Evolutionary conservation across 805 yeast genomes (phyloP), one percentile per base, ranked within the genome.

Genomic region (Blastobotrys parvus): DNA sequence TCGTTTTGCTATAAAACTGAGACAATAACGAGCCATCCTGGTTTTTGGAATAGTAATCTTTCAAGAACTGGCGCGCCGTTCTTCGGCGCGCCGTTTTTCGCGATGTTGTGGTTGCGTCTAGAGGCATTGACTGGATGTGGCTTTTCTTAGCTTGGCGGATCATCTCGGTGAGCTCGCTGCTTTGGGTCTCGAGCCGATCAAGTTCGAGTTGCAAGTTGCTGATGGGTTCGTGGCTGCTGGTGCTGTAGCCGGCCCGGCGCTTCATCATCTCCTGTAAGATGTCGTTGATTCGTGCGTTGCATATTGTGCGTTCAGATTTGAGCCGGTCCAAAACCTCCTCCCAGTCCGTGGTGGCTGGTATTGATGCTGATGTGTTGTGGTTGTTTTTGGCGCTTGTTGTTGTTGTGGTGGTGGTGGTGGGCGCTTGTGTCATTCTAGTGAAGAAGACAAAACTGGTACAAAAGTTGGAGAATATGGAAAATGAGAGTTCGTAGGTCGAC

Each of bases 241-340:
- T 25, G 29, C 29, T 17, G 15, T 16, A n/a, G 35, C 35, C 35
- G 7, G 35, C 35, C 11, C 35, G 35, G 19, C 35, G 35, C 17
- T 32, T 32, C 19, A 32, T 32, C 35, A 32, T 32, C 21, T 32
- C 35, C 8, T 4, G 19, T 17, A 32, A n/a, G 21, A 32, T 32
- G 3, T 32, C 19, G 20, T 35, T 35, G 17, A 25, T 25, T 25
- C 29, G 29, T 25, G 7, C 29, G 29, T 25, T 25, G 11, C 29
- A 25, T 11, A 8, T 11, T 7, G 29, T 11, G 7, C 29, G 7
- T 11, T 25, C 10, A 11, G 10, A 8, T 7, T 7, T 25, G 10
- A 25, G 29, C 11, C 11, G 10, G 7, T 25, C 29, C 29, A 25
- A 25, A 25, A 25, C 11, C 29, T 25, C 10, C 11, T 25, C 29